These are phyloP conservation scores for Pueraria montana DNA, from an alignment of 306 rosid genomes.

Conservation along the genomic window DNA sequence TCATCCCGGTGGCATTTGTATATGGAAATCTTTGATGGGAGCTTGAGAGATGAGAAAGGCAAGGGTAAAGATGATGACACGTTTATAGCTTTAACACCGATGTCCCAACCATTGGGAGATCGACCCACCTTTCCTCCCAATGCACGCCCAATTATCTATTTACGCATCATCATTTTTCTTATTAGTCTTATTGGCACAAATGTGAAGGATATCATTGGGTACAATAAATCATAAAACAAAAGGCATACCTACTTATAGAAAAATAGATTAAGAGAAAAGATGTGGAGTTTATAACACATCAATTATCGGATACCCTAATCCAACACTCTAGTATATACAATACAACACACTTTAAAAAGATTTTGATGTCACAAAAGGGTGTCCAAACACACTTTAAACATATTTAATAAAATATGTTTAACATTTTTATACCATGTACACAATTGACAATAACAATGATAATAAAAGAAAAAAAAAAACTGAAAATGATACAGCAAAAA, in stretches of 20 bases:
- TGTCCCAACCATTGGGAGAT: conserved; percentile 86
- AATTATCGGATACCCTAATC: not conserved
- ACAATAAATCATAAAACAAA: not conserved
- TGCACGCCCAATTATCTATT: conserved; percentile 77
- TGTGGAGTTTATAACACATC: not conserved
- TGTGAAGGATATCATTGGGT: not conserved
- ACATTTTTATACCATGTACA: not conserved
- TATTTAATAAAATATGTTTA: not conserved
- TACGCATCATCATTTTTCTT: not conserved
- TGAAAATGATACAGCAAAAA: not conserved
- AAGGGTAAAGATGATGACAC: conserved; percentile 59
- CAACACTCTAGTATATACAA: not conserved
- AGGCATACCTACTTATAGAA: not conserved
- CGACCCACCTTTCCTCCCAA: conserved; percentile 88
- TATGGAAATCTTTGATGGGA: conserved; percentile 69
- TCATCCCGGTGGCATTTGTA: conserved; percentile 86
- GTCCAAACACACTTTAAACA: too few relatives aligned
- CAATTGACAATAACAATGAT: not conserved
- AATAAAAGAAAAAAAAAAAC: not conserved
- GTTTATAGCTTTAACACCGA: conserved; percentile 69
- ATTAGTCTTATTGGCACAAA: not conserved
- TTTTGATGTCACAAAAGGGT: not conserved
- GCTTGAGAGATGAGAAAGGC: conserved; percentile 53
- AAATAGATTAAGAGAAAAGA: not conserved
- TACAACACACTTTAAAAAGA: not conserved